A percentile compares a stretch with the other conserved stretches of the same genome.
These are phyloP conservation scores for Ustilago lituana DNA, from an alignment of 1,284 basidiomycete species.

Conservation along the genomic window DNA sequence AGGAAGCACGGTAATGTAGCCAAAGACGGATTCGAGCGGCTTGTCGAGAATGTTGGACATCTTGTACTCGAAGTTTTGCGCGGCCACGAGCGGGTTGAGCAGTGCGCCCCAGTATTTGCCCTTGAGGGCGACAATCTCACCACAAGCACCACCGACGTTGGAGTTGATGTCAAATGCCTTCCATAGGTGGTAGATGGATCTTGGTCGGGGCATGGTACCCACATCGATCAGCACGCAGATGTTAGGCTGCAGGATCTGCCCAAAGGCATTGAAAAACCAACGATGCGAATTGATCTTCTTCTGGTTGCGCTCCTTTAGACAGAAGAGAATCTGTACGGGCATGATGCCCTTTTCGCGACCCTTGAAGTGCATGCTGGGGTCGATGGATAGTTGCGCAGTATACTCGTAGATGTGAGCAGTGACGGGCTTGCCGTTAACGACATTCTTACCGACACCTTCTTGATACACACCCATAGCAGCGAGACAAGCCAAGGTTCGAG, in stretches of 20 bases:
- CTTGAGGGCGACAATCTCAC: conserved; percentile 93
- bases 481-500: conserved; percentile 88
- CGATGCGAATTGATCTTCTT: conserved; percentile 83
- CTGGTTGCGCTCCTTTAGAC: conserved; percentile 65
- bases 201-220: conserved; percentile 79
- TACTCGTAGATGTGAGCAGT: conserved; percentile 89
- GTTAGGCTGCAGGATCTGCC: conserved; percentile 73
- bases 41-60: conserved; percentile 64
- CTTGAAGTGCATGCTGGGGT: conserved; percentile 81
- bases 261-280: conserved; percentile 69
- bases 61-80: conserved; percentile 67
- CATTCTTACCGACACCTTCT: conserved; percentile 89
- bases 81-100: conserved; percentile 78
- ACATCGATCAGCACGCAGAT: conserved; percentile 94
- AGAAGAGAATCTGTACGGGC: conserved; percentile 92
- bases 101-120: conserved; percentile 74
- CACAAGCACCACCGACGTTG: conserved; percentile 93
- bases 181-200: conserved; percentile 88
- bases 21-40: conserved; percentile 79
- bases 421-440: conserved; percentile 85
- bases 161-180: conserved; percentile 96
- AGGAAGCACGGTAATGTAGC: conserved; percentile 90
- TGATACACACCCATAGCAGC: conserved; percentile 86
- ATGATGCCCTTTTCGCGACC: conserved; percentile 78
- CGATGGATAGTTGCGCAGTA: conserved; percentile 76